Evolutionary conservation across 2,329 filamentous ascomycete species (phyloP).

Genomic region (Colletotrichum sp.): DNA sequence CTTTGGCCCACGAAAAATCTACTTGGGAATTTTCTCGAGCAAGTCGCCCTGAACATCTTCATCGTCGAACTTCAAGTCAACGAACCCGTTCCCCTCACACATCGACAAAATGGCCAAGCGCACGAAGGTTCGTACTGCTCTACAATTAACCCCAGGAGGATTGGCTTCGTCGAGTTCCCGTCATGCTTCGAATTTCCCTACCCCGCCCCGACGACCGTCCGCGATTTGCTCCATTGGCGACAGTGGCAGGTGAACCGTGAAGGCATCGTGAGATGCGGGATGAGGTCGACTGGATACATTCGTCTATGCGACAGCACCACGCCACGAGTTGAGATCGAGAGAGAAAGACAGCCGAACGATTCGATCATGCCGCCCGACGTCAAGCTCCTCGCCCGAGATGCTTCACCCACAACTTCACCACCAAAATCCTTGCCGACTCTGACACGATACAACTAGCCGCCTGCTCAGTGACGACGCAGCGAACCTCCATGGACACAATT

Average conservation of each 20-base stretch:
- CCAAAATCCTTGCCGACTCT: background rate
- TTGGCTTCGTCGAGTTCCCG: constrained; percentile 6
- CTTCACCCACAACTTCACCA: background rate
- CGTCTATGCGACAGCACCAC: background rate
- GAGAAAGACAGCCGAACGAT: constrained; percentile 1
- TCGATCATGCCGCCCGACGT: background rate
- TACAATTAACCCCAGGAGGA: background rate
- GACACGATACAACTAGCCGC: background rate
- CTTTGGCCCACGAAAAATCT: background rate
- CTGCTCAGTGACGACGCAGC: background rate
- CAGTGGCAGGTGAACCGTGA: background rate
- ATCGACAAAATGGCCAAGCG: constrained; percentile 87
- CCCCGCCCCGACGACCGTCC: background rate
- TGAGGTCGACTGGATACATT: background rate
- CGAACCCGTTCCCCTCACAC: constrained; percentile 28
- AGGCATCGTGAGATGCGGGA: background rate
- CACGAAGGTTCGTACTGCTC: constrained; percentile 58
- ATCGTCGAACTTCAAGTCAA: constrained; percentile 23
- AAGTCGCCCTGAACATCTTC: constrained; percentile 27
- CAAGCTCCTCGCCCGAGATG: background rate
- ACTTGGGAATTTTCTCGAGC: constrained; percentile 1
- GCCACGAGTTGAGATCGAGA: constrained; percentile 3
- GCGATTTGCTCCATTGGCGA: background rate
- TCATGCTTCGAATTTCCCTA: background rate
- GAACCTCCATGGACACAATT: background rate